Evolutionary conservation across 805 yeast species (phyloP).

Genomic region (Barnettozyma californica): DNA sequence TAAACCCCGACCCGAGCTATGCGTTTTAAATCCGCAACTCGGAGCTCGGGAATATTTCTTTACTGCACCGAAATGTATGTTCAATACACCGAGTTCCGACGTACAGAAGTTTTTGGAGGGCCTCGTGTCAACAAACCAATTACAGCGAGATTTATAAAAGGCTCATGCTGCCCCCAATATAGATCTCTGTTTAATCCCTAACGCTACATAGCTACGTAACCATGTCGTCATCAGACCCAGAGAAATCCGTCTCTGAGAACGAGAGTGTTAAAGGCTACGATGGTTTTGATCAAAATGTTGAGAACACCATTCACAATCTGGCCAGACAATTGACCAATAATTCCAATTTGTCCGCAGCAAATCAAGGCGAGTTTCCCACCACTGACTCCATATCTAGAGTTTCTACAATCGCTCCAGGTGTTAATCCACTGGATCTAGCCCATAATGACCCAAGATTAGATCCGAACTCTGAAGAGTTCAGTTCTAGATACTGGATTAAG

Average conservation of each 20-base stretch:
- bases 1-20: too few relatives aligned
- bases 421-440: constrained; percentile 29
- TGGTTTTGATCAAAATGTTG: constrained; percentile 2
- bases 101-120: not conserved
- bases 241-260: constrained; percentile 2
- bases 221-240: constrained; percentile 5
- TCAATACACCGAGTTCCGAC: not conserved
- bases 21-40: not conserved
- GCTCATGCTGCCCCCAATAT: not conserved
- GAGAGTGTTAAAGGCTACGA: constrained; percentile 3
- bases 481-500: constrained; percentile 58
- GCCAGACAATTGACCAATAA: constrained; percentile 34
- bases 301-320: constrained; percentile 26
- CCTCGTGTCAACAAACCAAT: not conserved
- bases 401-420: constrained; percentile 33
- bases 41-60: not conserved
- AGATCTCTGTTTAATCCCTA: too few relatives aligned
- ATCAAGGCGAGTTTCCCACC: constrained; percentile 7
- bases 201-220: too few relatives aligned
- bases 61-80: not conserved
- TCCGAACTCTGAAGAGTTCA: constrained; percentile 53
- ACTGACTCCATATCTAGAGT: constrained; percentile 14
- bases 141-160: not conserved
- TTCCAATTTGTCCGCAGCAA: constrained; percentile 8
- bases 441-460: constrained; percentile 42